Evolutionary conservation across 1,284 basidiomycete species (phyloP).

Genomic region (Rhodotorula mucilaginosa): DNA sequence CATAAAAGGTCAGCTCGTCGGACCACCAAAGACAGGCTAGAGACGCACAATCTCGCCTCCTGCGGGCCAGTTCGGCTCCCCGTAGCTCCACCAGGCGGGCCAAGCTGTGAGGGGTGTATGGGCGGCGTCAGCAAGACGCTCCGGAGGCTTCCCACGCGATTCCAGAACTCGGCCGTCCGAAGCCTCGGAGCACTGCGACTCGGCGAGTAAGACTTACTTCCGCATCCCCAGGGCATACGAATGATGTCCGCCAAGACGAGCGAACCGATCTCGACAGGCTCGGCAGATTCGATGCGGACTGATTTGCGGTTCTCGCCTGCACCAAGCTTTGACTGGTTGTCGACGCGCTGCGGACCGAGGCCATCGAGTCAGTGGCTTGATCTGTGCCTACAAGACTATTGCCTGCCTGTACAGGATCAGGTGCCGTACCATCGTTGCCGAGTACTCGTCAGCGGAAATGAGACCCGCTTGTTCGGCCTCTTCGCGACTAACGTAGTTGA

Average conservation of each 20-base stretch:
- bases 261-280: slow-evolving; percentile 1
- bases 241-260: slow-evolving; percentile 13
- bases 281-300: slow-evolving; percentile 10
- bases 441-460: not conserved
- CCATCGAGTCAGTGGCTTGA: no score
- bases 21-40: not conserved
- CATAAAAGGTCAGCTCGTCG: no score
- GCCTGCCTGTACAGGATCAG: no score
- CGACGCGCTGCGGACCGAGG: not conserved
- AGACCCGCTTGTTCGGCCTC: slow-evolving; percentile 9
- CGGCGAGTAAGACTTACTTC: not conserved
- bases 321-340: slow-evolving; percentile 18
- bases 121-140: no score
- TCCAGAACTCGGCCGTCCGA: no score
- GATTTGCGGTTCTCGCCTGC: slow-evolving; percentile 15
- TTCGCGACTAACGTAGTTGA: slow-evolving; percentile 6
- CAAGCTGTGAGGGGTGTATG: not conserved
- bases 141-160: no score
- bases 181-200: no score
- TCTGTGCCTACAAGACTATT: no score
- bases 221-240: slow-evolving; percentile 12
- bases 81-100: slow-evolving; percentile 6
- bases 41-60: slow-evolving; percentile 16
- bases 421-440: slow-evolving; percentile 2
- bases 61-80: not conserved